A percentile compares a stretch with the other conserved stretches of the same genome.
These are phyloP conservation scores for Nicotiana noctiflora DNA, from an alignment of 257 asterid species.

Conservation along the genomic window DNA sequence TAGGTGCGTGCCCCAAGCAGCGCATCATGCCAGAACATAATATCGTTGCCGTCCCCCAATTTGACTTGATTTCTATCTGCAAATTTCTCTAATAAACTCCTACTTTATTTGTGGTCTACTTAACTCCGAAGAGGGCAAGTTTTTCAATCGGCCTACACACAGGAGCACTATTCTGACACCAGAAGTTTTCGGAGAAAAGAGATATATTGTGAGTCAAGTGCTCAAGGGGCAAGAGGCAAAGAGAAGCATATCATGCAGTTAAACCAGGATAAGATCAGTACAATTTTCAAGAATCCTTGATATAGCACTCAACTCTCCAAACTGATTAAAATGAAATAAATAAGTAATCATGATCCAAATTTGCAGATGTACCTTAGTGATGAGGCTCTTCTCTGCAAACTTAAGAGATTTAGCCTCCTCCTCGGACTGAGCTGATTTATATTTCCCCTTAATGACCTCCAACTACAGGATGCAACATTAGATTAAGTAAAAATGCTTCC, in stretches of 20 bases:
- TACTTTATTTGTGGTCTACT: neutral
- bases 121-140: neutral
- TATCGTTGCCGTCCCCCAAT: too few relatives aligned
- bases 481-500: neutral
- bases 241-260: neutral
- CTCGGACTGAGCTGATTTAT: constrained; percentile 62
- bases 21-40: too few relatives aligned
- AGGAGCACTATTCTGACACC: neutral
- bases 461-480: constrained; percentile 37
- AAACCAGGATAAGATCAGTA: neutral
- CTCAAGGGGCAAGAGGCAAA: neutral
- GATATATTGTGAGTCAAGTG: neutral
- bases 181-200: neutral
- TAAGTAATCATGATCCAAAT: neutral
- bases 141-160: neutral
- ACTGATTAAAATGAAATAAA: neutral
- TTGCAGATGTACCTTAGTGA: constrained; percentile 51
- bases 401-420: constrained; percentile 83
- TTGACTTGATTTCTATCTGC: too few relatives aligned
- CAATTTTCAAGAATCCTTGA: neutral
- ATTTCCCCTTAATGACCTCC: constrained; percentile 51
- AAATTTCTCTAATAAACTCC: too few relatives aligned
- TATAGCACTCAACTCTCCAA: neutral
- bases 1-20: too few relatives aligned
- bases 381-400: constrained; percentile 68